Evolutionary conservation across 306 rosid genomes (phyloP).

Genomic region (Hippophae tibetana): DNA sequence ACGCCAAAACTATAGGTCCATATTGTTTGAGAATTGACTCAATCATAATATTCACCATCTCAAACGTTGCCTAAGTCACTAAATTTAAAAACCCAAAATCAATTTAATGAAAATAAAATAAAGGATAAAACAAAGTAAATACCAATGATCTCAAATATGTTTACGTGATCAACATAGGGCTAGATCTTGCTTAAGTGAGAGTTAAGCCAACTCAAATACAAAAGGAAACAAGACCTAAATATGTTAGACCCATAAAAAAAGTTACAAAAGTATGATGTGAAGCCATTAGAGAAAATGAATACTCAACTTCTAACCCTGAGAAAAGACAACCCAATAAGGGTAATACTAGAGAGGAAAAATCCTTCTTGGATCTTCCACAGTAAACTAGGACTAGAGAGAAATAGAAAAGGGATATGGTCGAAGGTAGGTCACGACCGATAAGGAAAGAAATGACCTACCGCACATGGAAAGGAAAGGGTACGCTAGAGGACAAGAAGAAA

Average conservation of each 20-base stretch:
- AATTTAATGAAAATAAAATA: background rate
- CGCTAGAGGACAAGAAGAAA: too few relatives aligned
- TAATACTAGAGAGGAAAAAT: conserved; percentile 57
- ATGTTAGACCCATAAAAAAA: conserved; percentile 10
- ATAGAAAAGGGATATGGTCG: too few relatives aligned
- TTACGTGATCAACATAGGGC: conserved; percentile 85
- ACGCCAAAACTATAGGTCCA: conserved; percentile 50
- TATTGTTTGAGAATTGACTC: conserved; percentile 84
- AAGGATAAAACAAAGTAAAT: background rate
- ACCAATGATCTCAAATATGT: background rate
- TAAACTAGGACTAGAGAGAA: conserved; percentile 14
- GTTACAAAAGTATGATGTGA: background rate
- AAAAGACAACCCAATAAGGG: conserved; percentile 93
- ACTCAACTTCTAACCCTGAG: conserved; percentile 69
- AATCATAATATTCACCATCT: conserved; percentile 62
- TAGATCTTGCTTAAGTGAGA: conserved; percentile 75
- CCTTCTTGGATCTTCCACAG: conserved; percentile 79
- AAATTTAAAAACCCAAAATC: background rate
- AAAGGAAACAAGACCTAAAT: background rate
- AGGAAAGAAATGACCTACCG: too few relatives aligned
- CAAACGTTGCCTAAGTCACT: conserved; percentile 73
- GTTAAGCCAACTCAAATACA: conserved; percentile 77
- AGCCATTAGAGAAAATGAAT: conserved; percentile 4
- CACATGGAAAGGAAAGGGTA: too few relatives aligned
- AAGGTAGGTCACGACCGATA: too few relatives aligned